These are phyloP conservation scores for Phytophthora fragariaefolia DNA, from an alignment of 352 stramenopile genomes.

Conservation along the genomic window DNA sequence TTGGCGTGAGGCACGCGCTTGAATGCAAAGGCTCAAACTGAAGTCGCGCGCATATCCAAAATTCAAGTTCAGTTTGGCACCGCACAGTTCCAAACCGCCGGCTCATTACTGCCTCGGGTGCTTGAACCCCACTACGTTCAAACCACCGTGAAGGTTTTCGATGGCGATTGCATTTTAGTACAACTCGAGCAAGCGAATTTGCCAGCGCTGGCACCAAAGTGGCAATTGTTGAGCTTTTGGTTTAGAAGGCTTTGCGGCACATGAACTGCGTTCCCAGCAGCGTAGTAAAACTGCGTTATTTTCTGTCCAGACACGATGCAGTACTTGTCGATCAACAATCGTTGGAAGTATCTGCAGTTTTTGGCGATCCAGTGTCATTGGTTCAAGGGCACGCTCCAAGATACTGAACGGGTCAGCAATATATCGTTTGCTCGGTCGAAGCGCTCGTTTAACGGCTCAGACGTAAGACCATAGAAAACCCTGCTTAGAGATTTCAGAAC, in stretches of 20 bases:
- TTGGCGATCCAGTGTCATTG: constrained; percentile 13
- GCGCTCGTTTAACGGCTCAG: constrained; percentile 8
- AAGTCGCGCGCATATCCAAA: constrained; percentile 15
- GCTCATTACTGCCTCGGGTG: not conserved
- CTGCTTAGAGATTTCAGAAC: constrained; percentile 15
- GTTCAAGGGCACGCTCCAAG: constrained; percentile 13
- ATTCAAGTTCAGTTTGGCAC: constrained; percentile 33
- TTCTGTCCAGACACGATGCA: constrained; percentile 6
- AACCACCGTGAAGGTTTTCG: too few species aligned
- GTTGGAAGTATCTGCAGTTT: not conserved
- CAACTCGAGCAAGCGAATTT: too few species aligned
- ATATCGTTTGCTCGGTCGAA: constrained; percentile 5
- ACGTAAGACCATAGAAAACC: not conserved
- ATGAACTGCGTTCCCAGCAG: too few species aligned
- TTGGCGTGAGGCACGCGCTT: constrained; percentile 7
- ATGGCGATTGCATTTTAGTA: too few species aligned
- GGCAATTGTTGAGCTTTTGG: too few species aligned
- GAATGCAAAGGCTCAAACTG: constrained; percentile 20
- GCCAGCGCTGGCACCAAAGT: too few species aligned
- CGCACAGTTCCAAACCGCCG: constrained; percentile 11
- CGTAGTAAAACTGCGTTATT: not conserved
- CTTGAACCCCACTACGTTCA: too few species aligned
- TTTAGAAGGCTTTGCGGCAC: too few species aligned
- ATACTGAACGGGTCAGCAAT: constrained; percentile 16
- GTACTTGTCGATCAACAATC: not conserved